Conservation (phyloP, 345 rosid species). For the Psidium guajava region DNA sequence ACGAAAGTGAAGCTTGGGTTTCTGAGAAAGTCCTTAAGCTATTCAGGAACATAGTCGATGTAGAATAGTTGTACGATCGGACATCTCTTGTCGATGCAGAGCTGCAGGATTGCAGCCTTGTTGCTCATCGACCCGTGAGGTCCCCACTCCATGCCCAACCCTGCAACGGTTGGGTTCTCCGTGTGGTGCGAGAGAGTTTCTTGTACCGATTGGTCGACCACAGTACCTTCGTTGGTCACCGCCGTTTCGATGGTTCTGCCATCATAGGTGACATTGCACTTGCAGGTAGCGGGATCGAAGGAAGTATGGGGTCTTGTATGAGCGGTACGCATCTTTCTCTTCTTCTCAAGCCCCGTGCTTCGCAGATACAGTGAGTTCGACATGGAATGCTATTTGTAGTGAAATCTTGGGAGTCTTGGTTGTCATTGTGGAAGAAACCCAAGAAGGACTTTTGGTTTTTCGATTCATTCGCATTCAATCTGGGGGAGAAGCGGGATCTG, state of each 20-base stretch:
- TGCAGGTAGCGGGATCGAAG: not conserved
- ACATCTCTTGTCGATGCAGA: constrained; percentile 23
- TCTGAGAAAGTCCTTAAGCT: constrained; percentile 1
- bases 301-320: not conserved
- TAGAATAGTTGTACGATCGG: constrained; percentile 17
- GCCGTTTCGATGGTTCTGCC: constrained; percentile 13
- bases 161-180: constrained; percentile 5
- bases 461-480: not conserved
- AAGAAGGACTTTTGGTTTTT: not conserved
- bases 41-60: constrained; percentile 12
- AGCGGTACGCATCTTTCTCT: not conserved
- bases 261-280: not conserved
- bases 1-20: constrained; percentile 7
- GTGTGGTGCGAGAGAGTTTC: not conserved
- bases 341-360: not conserved
- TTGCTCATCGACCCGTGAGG: constrained; percentile 6
- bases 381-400: not conserved
- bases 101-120: constrained; percentile 16
- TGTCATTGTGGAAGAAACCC: not conserved
- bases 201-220: constrained; percentile 8
- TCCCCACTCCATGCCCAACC: constrained; percentile 31
- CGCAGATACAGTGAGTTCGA: not conserved
- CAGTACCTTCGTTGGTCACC: constrained; percentile 1
- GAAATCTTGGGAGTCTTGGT: not conserved
- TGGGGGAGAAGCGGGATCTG: not conserved